phyloP scores from a whole-genome alignment of 2,329 filamentous ascomycete genomes.

The Aspergillus jensenii region DNA sequence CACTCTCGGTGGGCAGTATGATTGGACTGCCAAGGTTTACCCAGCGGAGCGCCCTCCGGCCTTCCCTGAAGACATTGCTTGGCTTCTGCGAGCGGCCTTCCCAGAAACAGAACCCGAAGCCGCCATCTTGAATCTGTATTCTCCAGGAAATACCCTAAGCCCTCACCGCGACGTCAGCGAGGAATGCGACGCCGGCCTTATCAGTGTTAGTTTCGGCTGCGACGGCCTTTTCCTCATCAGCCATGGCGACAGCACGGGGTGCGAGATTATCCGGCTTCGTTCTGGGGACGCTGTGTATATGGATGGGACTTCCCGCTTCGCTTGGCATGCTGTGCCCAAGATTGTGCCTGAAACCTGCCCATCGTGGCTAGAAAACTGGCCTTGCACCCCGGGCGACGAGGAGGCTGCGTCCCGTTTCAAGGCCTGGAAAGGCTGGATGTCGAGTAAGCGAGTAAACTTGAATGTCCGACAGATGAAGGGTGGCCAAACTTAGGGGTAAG shows the following conservation, averaged over 20 bases:
- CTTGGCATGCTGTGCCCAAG: conserved; percentile 94
- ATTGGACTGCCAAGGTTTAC: conserved; percentile 88
- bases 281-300: conserved; percentile 93
- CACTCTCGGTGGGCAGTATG: conserved; percentile 91
- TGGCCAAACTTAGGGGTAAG: not conserved
- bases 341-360: conserved; percentile 80
- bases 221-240: conserved; percentile 86
- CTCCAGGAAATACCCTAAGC: conserved; percentile 84
- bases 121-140: conserved; percentile 92
- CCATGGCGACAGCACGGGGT: conserved; percentile 52
- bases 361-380: conserved; percentile 71
- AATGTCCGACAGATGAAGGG: conserved; percentile 82
- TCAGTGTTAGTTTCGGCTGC: conserved; percentile 86
- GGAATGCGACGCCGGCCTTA: conserved; percentile 71
- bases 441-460: conserved; percentile 80
- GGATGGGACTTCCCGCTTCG: conserved; percentile 76
- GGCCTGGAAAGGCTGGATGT: conserved; percentile 84
- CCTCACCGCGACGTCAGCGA: conserved; percentile 94
- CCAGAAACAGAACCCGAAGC: conserved; percentile 78
- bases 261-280: conserved; percentile 62
- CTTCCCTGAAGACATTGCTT: conserved; percentile 73
- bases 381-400: conserved; percentile 48
- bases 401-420: conserved; percentile 49
- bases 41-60: conserved; percentile 64
- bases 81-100: conserved; percentile 69